Base-by-base conservation (phyloP, 768 basidiomycete genomes). In the Kwoniella dejecticola region DNA sequence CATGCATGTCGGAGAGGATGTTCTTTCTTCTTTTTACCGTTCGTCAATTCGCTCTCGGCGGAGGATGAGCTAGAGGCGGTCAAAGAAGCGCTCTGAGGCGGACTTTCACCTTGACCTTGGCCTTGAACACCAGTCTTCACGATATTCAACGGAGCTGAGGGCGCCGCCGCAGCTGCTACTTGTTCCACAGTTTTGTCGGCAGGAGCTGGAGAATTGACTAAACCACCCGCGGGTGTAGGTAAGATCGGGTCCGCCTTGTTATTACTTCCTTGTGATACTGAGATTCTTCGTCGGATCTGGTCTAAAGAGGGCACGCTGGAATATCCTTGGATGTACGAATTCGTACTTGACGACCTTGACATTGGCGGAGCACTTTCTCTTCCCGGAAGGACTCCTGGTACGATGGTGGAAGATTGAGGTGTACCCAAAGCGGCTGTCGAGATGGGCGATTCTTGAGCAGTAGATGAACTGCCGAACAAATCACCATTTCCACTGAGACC, bases 1-100 rank as follows among this genome's bases (percentile, higher is more conserved):
- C 92, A 95, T 40, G 85, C 77, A 77, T 87, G 89, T 71, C 91
- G 89, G 24, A 95, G 81, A 5, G 91, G 91, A 75, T 91, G 91
- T 47, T 67, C 64, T 31, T 62, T 59, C 46, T 55, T 55, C 42
- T 63, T 63, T 6, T 23, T 41, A 4, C 19, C 41, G 13, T 21
- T 52, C 17, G 24, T 31, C 17, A 26, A 27, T 23, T 40, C 57
- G 24, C 30, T 62, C 17, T 50, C 41, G 7, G 30, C 47, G 4
- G 48, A 50, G 13, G 42, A 33, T 11, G 55, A 29, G 4, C 45
- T 38, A 0, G 52, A 42, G 29, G 55, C 31, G 17, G 58, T 48
- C 19, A 54, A 40, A 42, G 56, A 63, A 12, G 38, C 56, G 41
- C 52, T 54, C 12, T 62, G 46, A 15, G 60, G 60, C 12, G 55